Conservation (phyloP, 176 grass and related monocot species). For the Dendrocalamus sinicus region DNA sequence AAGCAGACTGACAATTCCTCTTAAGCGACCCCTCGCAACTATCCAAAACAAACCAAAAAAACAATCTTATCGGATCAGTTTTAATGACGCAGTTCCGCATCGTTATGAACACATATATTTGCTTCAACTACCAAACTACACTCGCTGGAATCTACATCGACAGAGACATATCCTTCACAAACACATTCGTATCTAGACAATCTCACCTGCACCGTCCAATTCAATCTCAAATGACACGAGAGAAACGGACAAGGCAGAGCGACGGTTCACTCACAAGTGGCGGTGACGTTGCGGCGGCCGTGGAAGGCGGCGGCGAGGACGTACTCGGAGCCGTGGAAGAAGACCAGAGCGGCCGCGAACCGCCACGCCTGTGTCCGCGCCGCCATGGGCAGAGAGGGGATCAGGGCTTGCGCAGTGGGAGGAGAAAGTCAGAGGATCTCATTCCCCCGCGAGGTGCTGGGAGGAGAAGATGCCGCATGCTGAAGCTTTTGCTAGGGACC, state of each 20-base stretch:
- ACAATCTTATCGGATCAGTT: not conserved
- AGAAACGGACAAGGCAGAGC: not conserved
- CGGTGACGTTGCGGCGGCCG: constrained; percentile 63
- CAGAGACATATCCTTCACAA: not conserved
- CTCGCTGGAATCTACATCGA: not conserved
- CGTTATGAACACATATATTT: not conserved
- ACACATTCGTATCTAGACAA: not conserved
- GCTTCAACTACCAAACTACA: not conserved
- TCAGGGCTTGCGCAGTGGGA: not conserved
- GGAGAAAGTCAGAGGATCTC: no score
- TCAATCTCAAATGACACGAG: not conserved
- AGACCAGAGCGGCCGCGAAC: constrained; percentile 59
- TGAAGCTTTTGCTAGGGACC: not conserved
- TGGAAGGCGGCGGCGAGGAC: constrained; percentile 71
- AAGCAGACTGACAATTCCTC: not conserved
- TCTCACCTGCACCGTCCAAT: constrained; percentile 3
- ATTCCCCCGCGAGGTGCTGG: constrained; percentile 1
- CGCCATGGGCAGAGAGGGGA: constrained; percentile 31
- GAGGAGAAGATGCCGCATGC: constrained; percentile 36
- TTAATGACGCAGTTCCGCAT: not conserved
- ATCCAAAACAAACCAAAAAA: not conserved
- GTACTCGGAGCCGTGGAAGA: constrained; percentile 92
- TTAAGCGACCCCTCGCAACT: not conserved
- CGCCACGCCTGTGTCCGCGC: constrained; percentile 56
- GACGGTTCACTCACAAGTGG: constrained; percentile 56